Evolutionary conservation across 2,329 filamentous ascomycete species (phyloP).

Genomic region (Pseudogymnoascus sp.): DNA sequence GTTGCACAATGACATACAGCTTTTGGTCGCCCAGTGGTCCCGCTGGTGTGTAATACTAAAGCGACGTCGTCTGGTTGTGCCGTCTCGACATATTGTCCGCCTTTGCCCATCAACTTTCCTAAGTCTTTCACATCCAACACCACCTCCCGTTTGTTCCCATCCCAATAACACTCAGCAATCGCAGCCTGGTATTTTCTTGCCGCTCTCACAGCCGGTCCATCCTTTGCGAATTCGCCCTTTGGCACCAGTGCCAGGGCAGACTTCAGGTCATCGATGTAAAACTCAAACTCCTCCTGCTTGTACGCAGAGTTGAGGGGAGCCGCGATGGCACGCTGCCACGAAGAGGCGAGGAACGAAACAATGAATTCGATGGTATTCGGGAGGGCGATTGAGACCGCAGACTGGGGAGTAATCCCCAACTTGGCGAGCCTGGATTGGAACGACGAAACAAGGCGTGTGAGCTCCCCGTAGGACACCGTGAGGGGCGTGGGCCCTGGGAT

Average conservation of each 20-base stretch:
- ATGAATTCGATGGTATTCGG: slow-evolving; percentile 85
- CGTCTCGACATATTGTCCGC: slow-evolving; percentile 37
- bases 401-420: slow-evolving; percentile 59
- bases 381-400: slow-evolving; percentile 73
- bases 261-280: slow-evolving; percentile 82
- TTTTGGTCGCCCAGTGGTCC: slow-evolving; percentile 78
- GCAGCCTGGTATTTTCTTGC: slow-evolving; percentile 72
- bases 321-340: slow-evolving; percentile 77
- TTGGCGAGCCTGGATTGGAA: slow-evolving; percentile 74
- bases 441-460: slow-evolving; percentile 54
- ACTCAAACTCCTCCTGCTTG: slow-evolving; percentile 85
- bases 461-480: slow-evolving; percentile 60
- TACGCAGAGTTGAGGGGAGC: slow-evolving; percentile 83
- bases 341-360: slow-evolving; percentile 73
- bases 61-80: slow-evolving; percentile 72
- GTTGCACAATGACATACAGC: slow-evolving; percentile 45
- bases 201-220: slow-evolving; percentile 65
- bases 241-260: slow-evolving; percentile 73
- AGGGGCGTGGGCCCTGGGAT: slow-evolving; percentile 57
- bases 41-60: slow-evolving; percentile 74
- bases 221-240: slow-evolving; percentile 55
- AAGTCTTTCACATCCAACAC: slow-evolving; percentile 69
- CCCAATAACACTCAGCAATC: slow-evolving; percentile 82
- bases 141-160: slow-evolving; percentile 54
- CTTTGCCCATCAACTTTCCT: slow-evolving; percentile 53